Evolutionary conservation across 2,329 filamentous ascomycete genomes (phyloP), one percentile per base, ranked within the genome.

Genomic region (Fusarium hainanense): DNA sequence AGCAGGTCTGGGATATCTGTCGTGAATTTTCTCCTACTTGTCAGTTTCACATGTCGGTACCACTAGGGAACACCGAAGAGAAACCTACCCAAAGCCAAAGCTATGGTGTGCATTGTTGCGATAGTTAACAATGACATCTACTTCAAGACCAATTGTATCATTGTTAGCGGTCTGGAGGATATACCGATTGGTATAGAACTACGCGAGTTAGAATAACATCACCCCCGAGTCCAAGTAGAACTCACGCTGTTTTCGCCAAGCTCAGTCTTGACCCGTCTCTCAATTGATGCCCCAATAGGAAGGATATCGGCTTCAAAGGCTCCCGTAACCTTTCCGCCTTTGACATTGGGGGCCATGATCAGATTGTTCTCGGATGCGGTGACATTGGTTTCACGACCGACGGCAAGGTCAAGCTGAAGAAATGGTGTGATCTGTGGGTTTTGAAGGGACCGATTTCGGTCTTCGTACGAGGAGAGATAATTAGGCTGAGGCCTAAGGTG

Each of bases 71-170:
- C 7, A 14, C 3, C 4, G 2, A 9, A 6, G 7, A 13, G 6
- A 7, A 3, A 42, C 43, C 10, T 13, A 59, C 63, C 54, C 63
- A 7, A 42, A 49, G 2, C 59, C 63, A 28, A 66, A 66, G 4
- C 54, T 55, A 7, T 66, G 59, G 14, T 59, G 54, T 18, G 59
- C 63, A 13, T 64, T 59, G 20, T 64, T 66, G 4, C 47, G 59
- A 34, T 66, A 66, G 23, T 66, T 51, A 2, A 64, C 23, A 6
- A 64, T 47, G 1, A 28, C 59, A 9, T 66, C 59, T 4, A 66
- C 59, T 10, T 64, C 37, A 0, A 66, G 43, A 20, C 41, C 54
- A 1, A 66, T 37, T 0, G 63, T 66, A 4, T 51, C 30, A 7
- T 66, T 66, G 4, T 55, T 40, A 7, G 44, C 25, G 2, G 59